Conservation (phyloP, 805 yeast genomes). For the Geotrichum ghanense region DNA sequence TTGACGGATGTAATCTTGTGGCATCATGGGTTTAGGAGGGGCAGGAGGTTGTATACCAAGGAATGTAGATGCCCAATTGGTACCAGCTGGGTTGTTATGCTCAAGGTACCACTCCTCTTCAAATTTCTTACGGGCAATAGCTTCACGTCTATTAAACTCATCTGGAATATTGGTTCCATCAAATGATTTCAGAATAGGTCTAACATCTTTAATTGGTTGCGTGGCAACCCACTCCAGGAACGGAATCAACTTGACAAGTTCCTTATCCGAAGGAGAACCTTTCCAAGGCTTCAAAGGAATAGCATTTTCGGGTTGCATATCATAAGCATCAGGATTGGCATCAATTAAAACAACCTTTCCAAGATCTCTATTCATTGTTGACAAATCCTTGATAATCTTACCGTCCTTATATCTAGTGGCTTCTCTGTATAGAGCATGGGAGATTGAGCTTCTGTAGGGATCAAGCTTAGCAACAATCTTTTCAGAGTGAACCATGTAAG, state of each 20-base stretch:
- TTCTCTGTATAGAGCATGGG: conserved; percentile 81
- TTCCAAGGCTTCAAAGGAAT: conserved; percentile 76
- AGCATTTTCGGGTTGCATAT: conserved; percentile 91
- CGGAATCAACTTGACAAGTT: conserved; percentile 70
- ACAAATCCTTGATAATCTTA: conserved; percentile 76
- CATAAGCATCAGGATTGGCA: conserved; percentile 56
- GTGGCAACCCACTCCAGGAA: conserved; percentile 91
- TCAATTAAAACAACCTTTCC: conserved; percentile 73
- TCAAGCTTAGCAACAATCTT: conserved; percentile 79
- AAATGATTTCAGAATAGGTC: conserved; percentile 74
- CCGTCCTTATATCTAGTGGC: conserved; percentile 87
- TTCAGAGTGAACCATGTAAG: conserved; percentile 77
- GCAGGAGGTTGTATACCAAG: conserved; percentile 50
- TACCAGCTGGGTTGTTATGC: conserved; percentile 24
- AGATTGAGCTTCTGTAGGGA: conserved; percentile 81
- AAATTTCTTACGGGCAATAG: conserved; percentile 54
- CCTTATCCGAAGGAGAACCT: conserved; percentile 71
- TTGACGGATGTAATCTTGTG: conserved; percentile 79
- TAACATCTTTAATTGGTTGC: conserved; percentile 74
- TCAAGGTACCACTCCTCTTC: conserved; percentile 32
- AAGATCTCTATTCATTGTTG: conserved; percentile 83
- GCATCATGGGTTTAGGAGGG: conserved; percentile 54
- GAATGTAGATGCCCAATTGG: conserved; percentile 44
- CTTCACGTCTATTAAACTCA: conserved; percentile 75
- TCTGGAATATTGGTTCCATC: conserved; percentile 58